Evolutionary conservation across 78 protist genomes (phyloP).

Genomic region (Acrasis kona): DNA sequence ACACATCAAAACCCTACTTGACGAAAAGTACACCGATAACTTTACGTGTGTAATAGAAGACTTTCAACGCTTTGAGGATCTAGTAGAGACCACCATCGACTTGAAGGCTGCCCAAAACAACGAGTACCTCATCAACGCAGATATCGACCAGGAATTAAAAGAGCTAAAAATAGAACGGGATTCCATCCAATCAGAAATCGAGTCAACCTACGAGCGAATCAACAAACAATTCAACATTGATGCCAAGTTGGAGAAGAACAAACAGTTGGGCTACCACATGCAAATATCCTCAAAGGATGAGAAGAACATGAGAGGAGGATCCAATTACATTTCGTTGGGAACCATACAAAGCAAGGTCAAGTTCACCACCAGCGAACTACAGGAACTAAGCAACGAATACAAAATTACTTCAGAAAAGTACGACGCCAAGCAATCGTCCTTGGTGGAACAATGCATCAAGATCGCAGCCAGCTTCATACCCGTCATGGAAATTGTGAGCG

Average conservation of each 20-base stretch:
- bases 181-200: slow-evolving; percentile 1
- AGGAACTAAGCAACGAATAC: background rate
- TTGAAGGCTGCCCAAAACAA: slow-evolving; percentile 41
- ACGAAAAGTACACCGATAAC: background rate
- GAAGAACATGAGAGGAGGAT: slow-evolving; percentile 37
- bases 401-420: background rate
- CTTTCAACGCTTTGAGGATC: slow-evolving; percentile 4
- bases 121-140: slow-evolving; percentile 65
- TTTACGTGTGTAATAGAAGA: background rate
- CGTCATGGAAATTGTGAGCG: background rate
- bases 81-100: slow-evolving; percentile 76
- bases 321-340: background rate
- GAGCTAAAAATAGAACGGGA: background rate
- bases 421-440: background rate
- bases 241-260: slow-evolving; percentile 36
- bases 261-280: slow-evolving; percentile 13
- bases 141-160: slow-evolving; percentile 40
- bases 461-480: slow-evolving; percentile 14
- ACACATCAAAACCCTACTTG: background rate
- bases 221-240: too few relatives aligned
- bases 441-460: background rate
- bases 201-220: background rate
- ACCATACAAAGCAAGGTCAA: background rate
- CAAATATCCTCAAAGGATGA: slow-evolving; percentile 50
- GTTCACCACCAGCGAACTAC: background rate